Conservation (phyloP, 2,329 filamentous ascomycete species). For the Clarireedia paspali region DNA sequence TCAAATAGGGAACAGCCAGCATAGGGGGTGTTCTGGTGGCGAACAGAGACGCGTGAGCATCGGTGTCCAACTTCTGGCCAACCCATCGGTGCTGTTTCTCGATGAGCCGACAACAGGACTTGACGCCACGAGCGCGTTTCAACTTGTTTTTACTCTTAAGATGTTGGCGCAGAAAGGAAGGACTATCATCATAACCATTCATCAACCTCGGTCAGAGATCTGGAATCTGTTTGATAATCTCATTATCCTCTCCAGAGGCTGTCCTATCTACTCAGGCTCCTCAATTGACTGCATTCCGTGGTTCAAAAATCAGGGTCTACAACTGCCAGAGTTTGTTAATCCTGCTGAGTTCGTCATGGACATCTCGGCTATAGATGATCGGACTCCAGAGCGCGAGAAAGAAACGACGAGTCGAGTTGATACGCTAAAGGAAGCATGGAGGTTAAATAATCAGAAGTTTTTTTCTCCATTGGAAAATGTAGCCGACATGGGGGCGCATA, state of each 20-base stretch:
- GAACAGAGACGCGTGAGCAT: constrained; percentile 68
- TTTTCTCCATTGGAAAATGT: not conserved
- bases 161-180: constrained; percentile 55
- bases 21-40: constrained; percentile 61
- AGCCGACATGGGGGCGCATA: not conserved
- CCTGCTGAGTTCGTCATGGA: not conserved
- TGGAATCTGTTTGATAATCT: constrained; percentile 67
- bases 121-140: constrained; percentile 65
- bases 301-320: not conserved
- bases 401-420: not conserved
- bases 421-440: not conserved
- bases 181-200: constrained; percentile 63
- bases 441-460: not conserved
- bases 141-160: constrained; percentile 61
- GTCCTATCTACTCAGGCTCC: constrained; percentile 56
- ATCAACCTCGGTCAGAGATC: constrained; percentile 67
- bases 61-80: constrained; percentile 65
- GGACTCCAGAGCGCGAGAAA: not conserved
- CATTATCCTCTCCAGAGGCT: constrained; percentile 55
- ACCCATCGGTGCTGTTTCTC: constrained; percentile 65
- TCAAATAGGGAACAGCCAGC: not conserved
- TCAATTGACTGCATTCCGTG: not conserved
- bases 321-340: not conserved
- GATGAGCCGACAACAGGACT: constrained; percentile 70
- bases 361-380: not conserved